These are phyloP conservation scores for Oryza nivara DNA, from an alignment of 176 grass and related monocot species.

Conservation along the genomic window DNA sequence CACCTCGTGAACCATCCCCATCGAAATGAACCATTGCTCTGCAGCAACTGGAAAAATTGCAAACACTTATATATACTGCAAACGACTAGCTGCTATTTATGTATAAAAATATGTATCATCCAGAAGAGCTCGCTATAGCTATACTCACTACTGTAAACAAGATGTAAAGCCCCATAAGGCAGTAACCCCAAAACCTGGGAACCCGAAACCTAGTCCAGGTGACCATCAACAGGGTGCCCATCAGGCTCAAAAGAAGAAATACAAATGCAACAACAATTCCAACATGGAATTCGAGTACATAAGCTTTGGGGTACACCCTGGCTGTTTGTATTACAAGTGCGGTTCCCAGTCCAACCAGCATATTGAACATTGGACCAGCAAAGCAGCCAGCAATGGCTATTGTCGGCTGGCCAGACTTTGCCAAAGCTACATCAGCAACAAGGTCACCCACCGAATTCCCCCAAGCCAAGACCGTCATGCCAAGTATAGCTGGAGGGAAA, in stretches of 20 bases:
- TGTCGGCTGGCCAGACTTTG: slow-evolving; percentile 71
- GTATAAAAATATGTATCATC: slow-evolving; percentile 40
- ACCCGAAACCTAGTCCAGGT: slow-evolving; percentile 84
- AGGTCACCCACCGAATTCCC: slow-evolving; percentile 93
- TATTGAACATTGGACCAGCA: slow-evolving; percentile 96
- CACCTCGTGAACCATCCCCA: background rate
- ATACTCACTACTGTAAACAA: slow-evolving; percentile 74
- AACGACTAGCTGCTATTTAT: slow-evolving; percentile 11
- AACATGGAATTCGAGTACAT: slow-evolving; percentile 75
- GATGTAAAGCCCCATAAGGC: slow-evolving; percentile 74
- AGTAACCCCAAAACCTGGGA: slow-evolving; percentile 82
- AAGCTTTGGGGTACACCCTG: slow-evolving; percentile 73
- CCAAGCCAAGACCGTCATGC: slow-evolving; percentile 93
- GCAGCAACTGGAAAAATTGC: background rate
- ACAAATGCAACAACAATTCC: slow-evolving; percentile 91
- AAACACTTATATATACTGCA: slow-evolving; percentile 12
- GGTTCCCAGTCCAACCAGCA: slow-evolving; percentile 83
- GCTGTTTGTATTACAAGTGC: slow-evolving; percentile 82
- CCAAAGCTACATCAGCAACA: slow-evolving; percentile 74
- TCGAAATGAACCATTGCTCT: slow-evolving; percentile 12
- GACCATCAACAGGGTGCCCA: slow-evolving; percentile 78
- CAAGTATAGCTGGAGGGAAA: slow-evolving; percentile 80
- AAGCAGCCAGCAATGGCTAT: slow-evolving; percentile 94
- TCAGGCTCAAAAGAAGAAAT: slow-evolving; percentile 88
- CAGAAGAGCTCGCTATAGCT: slow-evolving; percentile 50